phyloP scores from a whole-genome alignment of 768 basidiomycete species.

The Tylopilus balloui region DNA sequence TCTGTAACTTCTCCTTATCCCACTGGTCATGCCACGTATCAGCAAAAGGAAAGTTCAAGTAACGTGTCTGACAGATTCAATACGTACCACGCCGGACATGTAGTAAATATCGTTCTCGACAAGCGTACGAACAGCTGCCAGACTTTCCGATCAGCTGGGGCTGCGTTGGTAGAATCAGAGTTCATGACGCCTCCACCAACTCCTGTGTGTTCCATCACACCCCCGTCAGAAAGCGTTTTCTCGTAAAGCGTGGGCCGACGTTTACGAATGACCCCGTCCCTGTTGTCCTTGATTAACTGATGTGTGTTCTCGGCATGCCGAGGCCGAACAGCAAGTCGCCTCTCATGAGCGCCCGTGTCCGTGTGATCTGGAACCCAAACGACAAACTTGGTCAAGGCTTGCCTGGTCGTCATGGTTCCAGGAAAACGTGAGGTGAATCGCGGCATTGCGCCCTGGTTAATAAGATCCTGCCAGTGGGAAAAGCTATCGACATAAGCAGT shows the following conservation, averaged over 20 bases:
- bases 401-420: conserved; percentile 17
- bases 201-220: conserved; percentile 36
- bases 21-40: conserved; percentile 37
- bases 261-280: conserved; percentile 49
- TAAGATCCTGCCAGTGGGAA: neutral
- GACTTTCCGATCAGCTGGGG: conserved; percentile 45
- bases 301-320: conserved; percentile 46
- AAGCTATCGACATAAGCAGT: neutral
- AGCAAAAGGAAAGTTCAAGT: neutral
- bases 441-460: neutral
- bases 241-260: conserved; percentile 3
- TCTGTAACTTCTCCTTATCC: conserved; percentile 53
- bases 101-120: conserved; percentile 26
- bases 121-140: conserved; percentile 38
- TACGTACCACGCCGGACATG: conserved; percentile 21
- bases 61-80: neutral
- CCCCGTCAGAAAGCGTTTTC: conserved; percentile 8
- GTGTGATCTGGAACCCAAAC: conserved; percentile 66
- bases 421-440: neutral
- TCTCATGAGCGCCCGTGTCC: conserved; percentile 49
- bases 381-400: conserved; percentile 37
- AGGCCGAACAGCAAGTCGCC: conserved; percentile 49
- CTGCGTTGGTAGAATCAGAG: conserved; percentile 49
- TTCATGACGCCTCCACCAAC: conserved; percentile 54
- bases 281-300: conserved; percentile 27